phyloP scores from a whole-genome alignment of 2,329 filamentous ascomycete species.

The Geosmithia flava region DNA sequence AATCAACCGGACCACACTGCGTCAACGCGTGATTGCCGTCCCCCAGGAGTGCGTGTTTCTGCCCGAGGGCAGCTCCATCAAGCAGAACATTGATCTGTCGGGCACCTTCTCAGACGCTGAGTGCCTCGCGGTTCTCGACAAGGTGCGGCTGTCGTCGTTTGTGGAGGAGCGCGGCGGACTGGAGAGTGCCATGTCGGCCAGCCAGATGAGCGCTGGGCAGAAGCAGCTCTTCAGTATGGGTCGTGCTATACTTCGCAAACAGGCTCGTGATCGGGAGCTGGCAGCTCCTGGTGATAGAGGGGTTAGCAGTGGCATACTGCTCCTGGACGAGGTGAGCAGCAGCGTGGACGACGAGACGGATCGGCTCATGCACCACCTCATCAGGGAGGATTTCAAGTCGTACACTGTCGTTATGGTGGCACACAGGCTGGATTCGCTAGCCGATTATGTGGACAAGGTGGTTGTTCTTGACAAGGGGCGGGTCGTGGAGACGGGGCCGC shows the following conservation, averaged over 20 bases:
- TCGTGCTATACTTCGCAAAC: constrained; percentile 36
- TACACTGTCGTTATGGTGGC: constrained; percentile 42
- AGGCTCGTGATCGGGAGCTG: constrained; percentile 1
- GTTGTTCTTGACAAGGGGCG: constrained; percentile 34
- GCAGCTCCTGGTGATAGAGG: constrained; percentile 4
- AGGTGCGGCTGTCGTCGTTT: constrained; percentile 18
- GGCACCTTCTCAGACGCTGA: constrained; percentile 14
- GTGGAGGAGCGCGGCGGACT: constrained; percentile 21
- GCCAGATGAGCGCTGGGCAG: constrained; percentile 44
- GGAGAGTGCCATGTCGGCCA: constrained; percentile 25
- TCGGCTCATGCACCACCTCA: constrained; percentile 25
- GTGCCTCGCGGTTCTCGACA: constrained; percentile 19
- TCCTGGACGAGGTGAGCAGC: constrained; percentile 30
- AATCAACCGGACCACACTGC: constrained; percentile 27
- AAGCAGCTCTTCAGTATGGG: constrained; percentile 53
- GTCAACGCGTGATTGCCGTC: constrained; percentile 35
- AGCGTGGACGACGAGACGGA: constrained; percentile 29
- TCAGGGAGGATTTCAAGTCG: constrained; percentile 21
- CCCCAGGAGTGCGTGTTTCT: constrained; percentile 43
- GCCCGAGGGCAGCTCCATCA: constrained; percentile 25
- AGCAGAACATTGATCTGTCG: constrained; percentile 29
- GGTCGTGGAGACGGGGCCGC: constrained; percentile 25
- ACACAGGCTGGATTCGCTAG: constrained; percentile 33
- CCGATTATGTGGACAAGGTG: constrained; percentile 35
- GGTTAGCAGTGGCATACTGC: constrained; percentile 17